phyloP scores from a whole-genome alignment of 2,329 filamentous ascomycete genomes.

The Mycosphaerella arachidis region DNA sequence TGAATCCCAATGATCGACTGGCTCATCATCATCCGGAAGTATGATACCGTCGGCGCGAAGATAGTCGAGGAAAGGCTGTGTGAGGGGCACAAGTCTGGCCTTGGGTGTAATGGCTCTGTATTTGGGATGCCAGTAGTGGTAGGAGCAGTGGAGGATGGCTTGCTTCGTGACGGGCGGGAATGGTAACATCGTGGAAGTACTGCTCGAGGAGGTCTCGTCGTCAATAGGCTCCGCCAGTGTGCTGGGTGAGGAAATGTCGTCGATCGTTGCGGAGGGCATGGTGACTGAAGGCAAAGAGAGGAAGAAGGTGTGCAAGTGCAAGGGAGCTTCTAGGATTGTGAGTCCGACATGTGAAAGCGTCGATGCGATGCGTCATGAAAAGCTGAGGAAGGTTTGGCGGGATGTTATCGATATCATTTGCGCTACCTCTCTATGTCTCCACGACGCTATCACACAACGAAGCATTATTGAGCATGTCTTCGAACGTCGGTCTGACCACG shows the following conservation, averaged over 20 bases:
- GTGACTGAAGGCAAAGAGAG: too few species aligned
- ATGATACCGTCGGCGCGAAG: slow-evolving; percentile 90
- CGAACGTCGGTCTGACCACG: slow-evolving; percentile 93
- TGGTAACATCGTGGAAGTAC: slow-evolving; percentile 41
- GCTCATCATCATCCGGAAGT: slow-evolving; percentile 59
- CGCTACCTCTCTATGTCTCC: not conserved
- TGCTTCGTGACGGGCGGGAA: slow-evolving; percentile 81
- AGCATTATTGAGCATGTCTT: slow-evolving; percentile 61
- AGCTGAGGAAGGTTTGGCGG: too few species aligned
- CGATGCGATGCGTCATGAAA: not conserved
- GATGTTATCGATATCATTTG: not conserved
- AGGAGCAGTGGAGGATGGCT: slow-evolving; percentile 92
- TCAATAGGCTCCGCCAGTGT: slow-evolving; percentile 20
- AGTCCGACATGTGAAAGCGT: not conserved
- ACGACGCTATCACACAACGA: not conserved
- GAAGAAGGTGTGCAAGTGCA: too few species aligned
- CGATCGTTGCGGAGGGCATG: not conserved
- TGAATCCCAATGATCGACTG: slow-evolving; percentile 39
- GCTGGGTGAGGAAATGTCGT: not conserved
- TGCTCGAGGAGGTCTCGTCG: slow-evolving; percentile 2
- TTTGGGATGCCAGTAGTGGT: slow-evolving; percentile 84
- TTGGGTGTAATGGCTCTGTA: slow-evolving; percentile 80
- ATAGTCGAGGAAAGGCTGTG: slow-evolving; percentile 73
- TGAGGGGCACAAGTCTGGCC: slow-evolving; percentile 76
- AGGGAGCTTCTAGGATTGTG: not conserved